Percentiles rank a stretch among this genome's conserved stretches.
Conservation (phyloP, 331 rosid genomes). For the Rhamnella rubrinervis region DNA sequence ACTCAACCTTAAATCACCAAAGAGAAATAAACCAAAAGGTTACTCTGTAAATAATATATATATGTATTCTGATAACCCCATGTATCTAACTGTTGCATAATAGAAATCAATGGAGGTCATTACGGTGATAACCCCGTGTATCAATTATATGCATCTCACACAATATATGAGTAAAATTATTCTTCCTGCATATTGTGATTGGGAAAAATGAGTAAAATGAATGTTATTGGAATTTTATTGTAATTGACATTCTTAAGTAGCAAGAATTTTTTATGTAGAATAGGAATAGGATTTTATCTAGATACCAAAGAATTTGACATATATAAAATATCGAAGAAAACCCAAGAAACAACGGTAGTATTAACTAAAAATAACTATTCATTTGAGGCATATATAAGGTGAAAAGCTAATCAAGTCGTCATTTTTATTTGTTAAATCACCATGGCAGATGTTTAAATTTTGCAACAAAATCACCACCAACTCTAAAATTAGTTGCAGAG, state of each 20-base stretch:
- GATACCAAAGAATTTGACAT: not conserved
- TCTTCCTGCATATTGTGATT: too few species aligned
- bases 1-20: too few species aligned
- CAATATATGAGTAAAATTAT: too few species aligned
- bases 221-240: too few species aligned
- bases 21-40: not conserved
- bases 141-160: too few species aligned
- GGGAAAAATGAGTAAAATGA: too few species aligned
- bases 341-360: conserved; percentile 8
- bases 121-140: too few species aligned
- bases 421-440: not conserved
- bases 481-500: not conserved
- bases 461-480: not conserved
- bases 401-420: too few species aligned
- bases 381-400: not conserved
- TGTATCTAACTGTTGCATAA: conserved; percentile 13
- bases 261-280: not conserved
- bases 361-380: not conserved
- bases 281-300: not conserved
- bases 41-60: not conserved
- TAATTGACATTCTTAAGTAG: conserved; percentile 4
- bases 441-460: not conserved
- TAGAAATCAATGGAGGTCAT: conserved; percentile 13
- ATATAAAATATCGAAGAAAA: not conserved
- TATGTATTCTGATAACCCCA: not conserved